Conservation (phyloP, 805 yeast genomes). For the Metschnikowia similis region DNA sequence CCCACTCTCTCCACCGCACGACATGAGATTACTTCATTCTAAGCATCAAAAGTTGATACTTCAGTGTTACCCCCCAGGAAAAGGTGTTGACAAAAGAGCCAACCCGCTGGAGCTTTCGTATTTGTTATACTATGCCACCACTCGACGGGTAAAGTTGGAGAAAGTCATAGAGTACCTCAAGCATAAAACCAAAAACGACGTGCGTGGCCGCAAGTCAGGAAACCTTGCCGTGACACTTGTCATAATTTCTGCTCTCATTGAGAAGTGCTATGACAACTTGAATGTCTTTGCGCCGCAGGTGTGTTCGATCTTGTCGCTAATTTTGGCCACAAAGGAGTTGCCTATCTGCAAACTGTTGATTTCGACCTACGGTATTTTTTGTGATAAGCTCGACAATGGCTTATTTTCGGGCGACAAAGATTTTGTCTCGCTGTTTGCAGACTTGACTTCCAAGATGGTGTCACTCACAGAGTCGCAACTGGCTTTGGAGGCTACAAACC, state of each 20-base stretch:
- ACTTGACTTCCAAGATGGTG: conserved; percentile 18
- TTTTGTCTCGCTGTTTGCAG: conserved; percentile 46
- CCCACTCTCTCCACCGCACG: background rate
- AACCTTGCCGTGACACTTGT: conserved; percentile 79
- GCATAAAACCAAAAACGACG: conserved; percentile 58
- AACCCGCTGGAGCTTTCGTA: conserved; percentile 89
- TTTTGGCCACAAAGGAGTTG: conserved; percentile 56
- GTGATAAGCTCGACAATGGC: conserved; percentile 46
- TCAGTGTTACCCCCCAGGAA: conserved; percentile 91
- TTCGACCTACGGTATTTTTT: conserved; percentile 42
- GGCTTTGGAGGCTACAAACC: conserved; percentile 23
- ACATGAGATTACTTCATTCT: conserved; percentile 49
- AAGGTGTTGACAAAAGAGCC: conserved; percentile 82
- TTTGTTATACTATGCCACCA: conserved; percentile 82
- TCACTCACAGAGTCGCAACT: conserved; percentile 13
- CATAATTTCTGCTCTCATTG: conserved; percentile 64
- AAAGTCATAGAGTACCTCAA: conserved; percentile 73
- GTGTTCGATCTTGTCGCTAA: conserved; percentile 51
- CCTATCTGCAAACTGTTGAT: conserved; percentile 53
- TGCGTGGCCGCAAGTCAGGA: conserved; percentile 61
- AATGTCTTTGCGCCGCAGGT: conserved; percentile 75
- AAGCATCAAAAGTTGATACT: conserved; percentile 87
- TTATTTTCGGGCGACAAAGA: conserved; percentile 61
- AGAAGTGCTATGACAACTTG: conserved; percentile 75
- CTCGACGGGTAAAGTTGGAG: conserved; percentile 82